Conservation (phyloP, 1,284 basidiomycete genomes). For the Pascua guehoae region DNA sequence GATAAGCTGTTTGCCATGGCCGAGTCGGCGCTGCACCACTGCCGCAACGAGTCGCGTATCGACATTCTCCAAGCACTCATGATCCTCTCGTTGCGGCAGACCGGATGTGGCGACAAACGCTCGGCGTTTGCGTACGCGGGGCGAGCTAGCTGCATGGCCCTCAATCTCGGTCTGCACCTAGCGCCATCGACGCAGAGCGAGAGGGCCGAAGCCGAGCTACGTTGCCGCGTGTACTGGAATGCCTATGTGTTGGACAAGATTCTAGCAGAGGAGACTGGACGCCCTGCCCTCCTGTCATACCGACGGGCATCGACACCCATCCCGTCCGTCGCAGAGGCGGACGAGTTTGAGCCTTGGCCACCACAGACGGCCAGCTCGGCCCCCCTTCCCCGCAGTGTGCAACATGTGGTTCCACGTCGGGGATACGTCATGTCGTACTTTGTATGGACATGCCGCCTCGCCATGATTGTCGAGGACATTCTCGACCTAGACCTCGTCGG, state of each 20-base stretch:
- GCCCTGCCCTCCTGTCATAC: slow-evolving; percentile 46
- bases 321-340: slow-evolving; percentile 46
- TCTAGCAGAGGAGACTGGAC: slow-evolving; percentile 50
- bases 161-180: slow-evolving; percentile 50
- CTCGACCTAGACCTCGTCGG: slow-evolving; percentile 36
- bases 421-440: slow-evolving; percentile 40
- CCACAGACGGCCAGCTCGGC: slow-evolving; percentile 28
- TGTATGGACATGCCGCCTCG: slow-evolving; percentile 39
- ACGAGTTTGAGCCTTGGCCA: slow-evolving; percentile 50
- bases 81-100: slow-evolving; percentile 49
- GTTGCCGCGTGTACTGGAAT: slow-evolving; percentile 49
- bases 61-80: slow-evolving; percentile 47
- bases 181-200: slow-evolving; percentile 19
- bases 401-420: slow-evolving; percentile 25
- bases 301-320: slow-evolving; percentile 47
- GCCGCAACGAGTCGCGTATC: slow-evolving; percentile 30
- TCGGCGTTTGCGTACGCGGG: slow-evolving; percentile 48
- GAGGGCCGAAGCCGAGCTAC: slow-evolving; percentile 37
- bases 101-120: slow-evolving; percentile 49
- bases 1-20: slow-evolving; percentile 56
- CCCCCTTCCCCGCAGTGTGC: slow-evolving; percentile 19
- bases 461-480: slow-evolving; percentile 42
- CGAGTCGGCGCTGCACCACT: slow-evolving; percentile 30
- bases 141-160: slow-evolving; percentile 47
- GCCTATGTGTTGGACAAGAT: slow-evolving; percentile 51